Conservation (phyloP, 495 filamentous ascomycete genomes). For the Daldinia vernicosa region DNA sequence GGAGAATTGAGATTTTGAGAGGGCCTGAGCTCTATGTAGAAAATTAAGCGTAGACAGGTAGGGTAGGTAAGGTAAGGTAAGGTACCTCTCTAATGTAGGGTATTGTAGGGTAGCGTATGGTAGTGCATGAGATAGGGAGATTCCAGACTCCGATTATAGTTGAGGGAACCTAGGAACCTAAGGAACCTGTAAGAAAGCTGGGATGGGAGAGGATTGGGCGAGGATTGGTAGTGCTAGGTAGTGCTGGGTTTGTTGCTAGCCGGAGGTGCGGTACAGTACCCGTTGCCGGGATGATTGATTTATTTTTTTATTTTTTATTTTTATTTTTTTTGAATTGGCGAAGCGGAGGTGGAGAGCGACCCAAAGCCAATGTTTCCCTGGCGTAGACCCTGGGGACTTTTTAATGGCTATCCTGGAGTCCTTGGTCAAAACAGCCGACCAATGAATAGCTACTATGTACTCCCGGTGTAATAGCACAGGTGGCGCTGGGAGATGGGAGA, state of each 20-base stretch:
- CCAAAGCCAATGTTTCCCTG: conserved; percentile 40
- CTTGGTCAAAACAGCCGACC: conserved; percentile 35
- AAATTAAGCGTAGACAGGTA: conserved; percentile 37
- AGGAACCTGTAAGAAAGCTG: conserved; percentile 13
- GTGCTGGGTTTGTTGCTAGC: conserved; percentile 33
- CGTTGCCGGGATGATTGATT: conserved; percentile 38
- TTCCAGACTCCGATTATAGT: conserved; percentile 41
- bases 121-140: conserved; percentile 44
- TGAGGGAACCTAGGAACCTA: conserved; percentile 18
- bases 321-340: conserved; percentile 32
- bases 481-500: conserved; percentile 27
- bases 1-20: conserved; percentile 44
- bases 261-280: conserved; percentile 45
- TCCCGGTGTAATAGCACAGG: conserved; percentile 23
- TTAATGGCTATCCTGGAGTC: neutral
- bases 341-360: conserved; percentile 42
- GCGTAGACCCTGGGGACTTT: conserved; percentile 9
- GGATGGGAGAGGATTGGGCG: conserved; percentile 3
- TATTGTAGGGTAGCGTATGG: neutral
- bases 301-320: neutral
- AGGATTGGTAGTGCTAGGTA: conserved; percentile 4
- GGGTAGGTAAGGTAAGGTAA: conserved; percentile 1
- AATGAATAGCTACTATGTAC: conserved; percentile 26
- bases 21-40: conserved; percentile 40
- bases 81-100: neutral